Base-by-base conservation (phyloP, 306 rosid species). In the Vigna nakashimae region DNA sequence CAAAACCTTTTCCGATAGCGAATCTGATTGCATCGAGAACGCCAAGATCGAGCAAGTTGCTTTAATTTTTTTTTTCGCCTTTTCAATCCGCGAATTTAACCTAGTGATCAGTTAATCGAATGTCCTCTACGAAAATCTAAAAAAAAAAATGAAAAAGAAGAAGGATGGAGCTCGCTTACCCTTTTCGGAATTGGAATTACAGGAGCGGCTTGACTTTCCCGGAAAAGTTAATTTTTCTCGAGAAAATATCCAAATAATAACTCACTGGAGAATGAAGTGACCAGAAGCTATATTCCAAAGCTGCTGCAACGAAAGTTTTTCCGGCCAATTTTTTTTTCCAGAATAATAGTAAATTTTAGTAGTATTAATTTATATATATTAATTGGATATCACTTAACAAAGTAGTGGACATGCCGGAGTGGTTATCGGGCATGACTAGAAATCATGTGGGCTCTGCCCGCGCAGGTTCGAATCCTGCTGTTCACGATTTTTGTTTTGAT, bases 1-100 rank as follows among this genome's bases (percentile, higher is more conserved):
- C 88, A 74, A 65, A 75, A 74, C 50, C 64, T 78, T 77, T 38
- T 76, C 43, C 67, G 73, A 12, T 28, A 74, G 64, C 75, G 65
- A 76, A 45, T 76, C 71, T 40, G 75, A 75, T 79, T 42, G 80
- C 85, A 86, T 81, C 80, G 81, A 82, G 79, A 62, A 82, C 79
- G 56, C 77, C 51, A 70, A 71, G 42, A 77, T 42, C 76, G 68
- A n/a, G 26, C 38, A 63, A 69, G 45, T 68, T 57, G 73, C 43
- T 58, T 70, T 22, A 67, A 30, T 63, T 24, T 60, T 20, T 2
- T 59, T 16, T 9, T 6, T 30, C 38, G 36, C 11, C 13, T 9
- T 52, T 11, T 15, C 42, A 76, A 76, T 66, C 28, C 49, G 26
- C 46, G 64, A 56, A 22, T 59, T 46, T 67, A 82, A 82, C 70